phyloP scores from a whole-genome alignment of 495 filamentous ascomycete species.

The Aspergillus campestris region DNA sequence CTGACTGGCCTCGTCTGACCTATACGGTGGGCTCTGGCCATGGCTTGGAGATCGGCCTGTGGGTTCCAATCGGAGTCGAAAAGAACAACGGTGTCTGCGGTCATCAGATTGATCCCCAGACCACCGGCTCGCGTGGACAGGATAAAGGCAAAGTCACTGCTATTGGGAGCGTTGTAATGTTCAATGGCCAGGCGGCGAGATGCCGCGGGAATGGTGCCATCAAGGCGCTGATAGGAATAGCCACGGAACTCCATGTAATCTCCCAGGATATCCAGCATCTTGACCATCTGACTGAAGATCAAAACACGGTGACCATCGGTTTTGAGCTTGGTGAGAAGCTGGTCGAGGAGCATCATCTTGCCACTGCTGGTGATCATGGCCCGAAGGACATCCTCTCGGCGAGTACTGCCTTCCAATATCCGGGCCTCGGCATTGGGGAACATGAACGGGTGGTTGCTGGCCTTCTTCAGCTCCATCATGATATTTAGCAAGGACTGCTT shows the following conservation, averaged over 20 bases:
- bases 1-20: slow-evolving; percentile 93
- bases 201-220: slow-evolving; percentile 84
- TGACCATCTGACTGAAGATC: slow-evolving; percentile 99
- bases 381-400: slow-evolving; percentile 81
- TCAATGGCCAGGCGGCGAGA: slow-evolving; percentile 88
- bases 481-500: slow-evolving; percentile 97
- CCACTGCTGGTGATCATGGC: slow-evolving; percentile 91
- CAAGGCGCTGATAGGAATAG: slow-evolving; percentile 86
- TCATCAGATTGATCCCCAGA: slow-evolving; percentile 97
- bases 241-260: slow-evolving; percentile 87
- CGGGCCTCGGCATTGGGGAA: slow-evolving; percentile 87
- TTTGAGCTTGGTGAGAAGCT: slow-evolving; percentile 82
- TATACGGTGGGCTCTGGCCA: slow-evolving; percentile 96
- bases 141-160: slow-evolving; percentile 92
- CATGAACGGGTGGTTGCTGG: slow-evolving; percentile 97
- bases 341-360: slow-evolving; percentile 98
- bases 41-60: slow-evolving; percentile 94
- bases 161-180: slow-evolving; percentile 92
- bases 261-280: slow-evolving; percentile 91
- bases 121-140: slow-evolving; percentile 93
- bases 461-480: slow-evolving; percentile 99
- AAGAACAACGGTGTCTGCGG: slow-evolving; percentile 93
- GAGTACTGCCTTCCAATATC: slow-evolving; percentile 63
- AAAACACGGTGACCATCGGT: slow-evolving; percentile 88
- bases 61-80: slow-evolving; percentile 99